Percentiles rank a stretch among this genome's conserved stretches.
These are phyloP conservation scores for Cryptococcus sp. DNA, from an alignment of 1,284 basidiomycete species.

Conservation along the genomic window DNA sequence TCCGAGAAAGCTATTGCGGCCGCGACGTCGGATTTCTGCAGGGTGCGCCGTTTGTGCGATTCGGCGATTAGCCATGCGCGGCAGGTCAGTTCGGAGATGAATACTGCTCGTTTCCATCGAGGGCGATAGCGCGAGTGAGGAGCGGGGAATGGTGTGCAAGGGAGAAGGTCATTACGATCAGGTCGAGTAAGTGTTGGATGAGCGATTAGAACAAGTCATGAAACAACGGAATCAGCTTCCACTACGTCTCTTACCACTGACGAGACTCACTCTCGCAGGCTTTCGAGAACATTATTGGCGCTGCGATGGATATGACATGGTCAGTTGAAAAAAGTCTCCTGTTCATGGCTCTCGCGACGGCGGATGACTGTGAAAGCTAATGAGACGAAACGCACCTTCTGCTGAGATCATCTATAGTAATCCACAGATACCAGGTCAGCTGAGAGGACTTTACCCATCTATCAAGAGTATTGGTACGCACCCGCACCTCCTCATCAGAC, in stretches of 20 bases:
- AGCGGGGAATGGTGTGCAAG: not conserved
- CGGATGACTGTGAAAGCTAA: no score
- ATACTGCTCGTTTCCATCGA: conserved; percentile 61
- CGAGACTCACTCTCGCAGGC: conserved; percentile 83
- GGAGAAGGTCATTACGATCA: not conserved
- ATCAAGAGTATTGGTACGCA: conserved; percentile 50
- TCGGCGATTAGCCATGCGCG: conserved; percentile 92
- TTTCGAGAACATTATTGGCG: conserved; percentile 91
- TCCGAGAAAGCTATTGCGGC: conserved; percentile 86
- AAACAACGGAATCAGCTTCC: not conserved
- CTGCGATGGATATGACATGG: conserved; percentile 53
- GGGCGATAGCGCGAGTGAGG: not conserved
- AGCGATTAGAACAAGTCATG: no score
- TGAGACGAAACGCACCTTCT: conserved; percentile 65
- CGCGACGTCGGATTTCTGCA: conserved; percentile 86
- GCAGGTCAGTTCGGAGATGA: conserved; percentile 90
- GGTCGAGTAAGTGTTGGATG: not conserved
- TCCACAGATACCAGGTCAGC: not conserved
- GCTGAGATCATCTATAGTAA: conserved; percentile 83
- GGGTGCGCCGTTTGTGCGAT: conserved; percentile 85
- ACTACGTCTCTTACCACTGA: not conserved
- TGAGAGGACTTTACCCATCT: no score
- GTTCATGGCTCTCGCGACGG: no score
- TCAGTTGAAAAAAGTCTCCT: no score
- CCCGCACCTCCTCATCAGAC: conserved; percentile 93